These are phyloP conservation scores for Monosporascus sp. DNA, from an alignment of 2,329 filamentous ascomycete genomes.

Conservation along the genomic window DNA sequence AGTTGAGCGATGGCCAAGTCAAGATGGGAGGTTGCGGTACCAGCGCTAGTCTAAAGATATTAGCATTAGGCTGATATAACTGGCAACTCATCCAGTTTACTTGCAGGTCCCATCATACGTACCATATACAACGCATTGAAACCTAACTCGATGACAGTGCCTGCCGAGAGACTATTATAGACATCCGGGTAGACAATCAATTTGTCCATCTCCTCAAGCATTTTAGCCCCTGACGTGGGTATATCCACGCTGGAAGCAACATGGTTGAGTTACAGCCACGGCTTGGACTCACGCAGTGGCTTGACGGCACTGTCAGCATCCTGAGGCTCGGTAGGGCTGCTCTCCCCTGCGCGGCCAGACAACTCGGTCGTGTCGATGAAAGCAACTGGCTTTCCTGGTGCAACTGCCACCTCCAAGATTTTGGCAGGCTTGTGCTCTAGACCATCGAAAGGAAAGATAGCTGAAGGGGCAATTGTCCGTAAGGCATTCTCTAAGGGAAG, in stretches of 20 bases:
- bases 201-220: slow-evolving; percentile 24
- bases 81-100: too few relatives aligned
- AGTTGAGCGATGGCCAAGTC: slow-evolving; percentile 46
- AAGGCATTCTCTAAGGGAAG: not conserved
- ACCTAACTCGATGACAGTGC: slow-evolving; percentile 41
- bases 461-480: not conserved
- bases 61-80: too few relatives aligned
- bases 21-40: slow-evolving; percentile 41
- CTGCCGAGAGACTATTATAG: slow-evolving; percentile 46
- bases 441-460: slow-evolving; percentile 7
- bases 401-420: slow-evolving; percentile 11
- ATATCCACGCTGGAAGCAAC: slow-evolving; percentile 16
- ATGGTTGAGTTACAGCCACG: slow-evolving; percentile 14
- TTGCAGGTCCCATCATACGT: slow-evolving; percentile 3
- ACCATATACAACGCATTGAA: slow-evolving; percentile 49
- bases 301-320: slow-evolving; percentile 1
- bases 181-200: slow-evolving; percentile 42
- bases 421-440: slow-evolving; percentile 13
- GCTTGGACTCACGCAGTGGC: not conserved
- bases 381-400: slow-evolving; percentile 9
- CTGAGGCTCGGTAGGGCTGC: not conserved
- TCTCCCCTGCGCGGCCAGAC: not conserved
- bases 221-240: slow-evolving; percentile 27
- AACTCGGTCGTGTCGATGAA: slow-evolving; percentile 5
- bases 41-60: slow-evolving; percentile 40